A percentile compares a stretch with the other conserved stretches of the same genome.
Conservation (phyloP, 1,284 basidiomycete genomes). For the Sutorius eximius region DNA sequence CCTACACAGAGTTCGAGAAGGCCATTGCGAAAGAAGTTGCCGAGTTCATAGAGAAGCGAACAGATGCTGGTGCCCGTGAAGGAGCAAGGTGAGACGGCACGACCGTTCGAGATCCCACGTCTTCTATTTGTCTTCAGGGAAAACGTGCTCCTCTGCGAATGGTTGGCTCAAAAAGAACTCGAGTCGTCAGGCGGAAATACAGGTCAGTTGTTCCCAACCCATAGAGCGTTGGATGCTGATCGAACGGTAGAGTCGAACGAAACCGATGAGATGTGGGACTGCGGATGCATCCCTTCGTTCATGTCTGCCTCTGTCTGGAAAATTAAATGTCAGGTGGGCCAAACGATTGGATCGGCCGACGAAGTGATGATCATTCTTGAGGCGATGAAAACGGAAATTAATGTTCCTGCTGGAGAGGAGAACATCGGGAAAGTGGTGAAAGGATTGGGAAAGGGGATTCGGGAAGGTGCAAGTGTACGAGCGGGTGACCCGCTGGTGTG, state of each 20-base stretch:
- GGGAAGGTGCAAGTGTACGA: constrained; percentile 43
- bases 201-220: constrained; percentile 4
- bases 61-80: constrained; percentile 37
- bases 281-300: constrained; percentile 35
- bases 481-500: constrained; percentile 47
- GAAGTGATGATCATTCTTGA: constrained; percentile 60
- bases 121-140: constrained; percentile 12
- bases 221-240: not conserved
- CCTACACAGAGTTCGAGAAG: constrained; percentile 48
- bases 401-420: constrained; percentile 45
- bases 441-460: constrained; percentile 41
- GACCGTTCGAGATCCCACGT: not conserved
- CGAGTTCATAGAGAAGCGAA: constrained; percentile 44
- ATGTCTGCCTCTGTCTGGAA: constrained; percentile 62
- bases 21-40: constrained; percentile 44
- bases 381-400: constrained; percentile 75
- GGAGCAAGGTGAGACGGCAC: constrained; percentile 40
- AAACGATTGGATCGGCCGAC: constrained; percentile 45
- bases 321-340: constrained; percentile 46
- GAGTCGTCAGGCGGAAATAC: not conserved
- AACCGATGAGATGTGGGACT: constrained; percentile 25
- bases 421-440: constrained; percentile 46
- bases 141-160: constrained; percentile 23
- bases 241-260: constrained; percentile 5
- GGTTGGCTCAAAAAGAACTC: constrained; percentile 24